Evolutionary conservation across 805 yeast species (phyloP).

Genomic region (Tetrapisispora taiwanensis): DNA sequence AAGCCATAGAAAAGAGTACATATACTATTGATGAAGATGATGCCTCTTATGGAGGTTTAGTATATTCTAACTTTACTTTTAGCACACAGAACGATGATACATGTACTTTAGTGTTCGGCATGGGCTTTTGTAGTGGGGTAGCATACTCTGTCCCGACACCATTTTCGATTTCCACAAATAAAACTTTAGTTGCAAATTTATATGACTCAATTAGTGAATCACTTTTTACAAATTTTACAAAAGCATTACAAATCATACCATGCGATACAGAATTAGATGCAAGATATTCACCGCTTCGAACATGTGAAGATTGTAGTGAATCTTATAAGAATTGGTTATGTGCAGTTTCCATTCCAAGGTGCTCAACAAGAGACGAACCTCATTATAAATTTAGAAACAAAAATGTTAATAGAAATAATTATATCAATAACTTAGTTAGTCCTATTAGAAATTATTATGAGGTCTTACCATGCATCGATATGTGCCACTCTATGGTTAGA

Average conservation of each 20-base stretch:
- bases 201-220: slow-evolving; percentile 58
- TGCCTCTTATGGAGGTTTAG: slow-evolving; percentile 47
- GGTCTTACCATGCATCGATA: slow-evolving; percentile 74
- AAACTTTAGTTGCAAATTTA: slow-evolving; percentile 30
- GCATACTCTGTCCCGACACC: slow-evolving; percentile 79
- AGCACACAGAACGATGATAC: slow-evolving; percentile 43
- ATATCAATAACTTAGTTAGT: slow-evolving; percentile 43
- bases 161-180: slow-evolving; percentile 26
- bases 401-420: slow-evolving; percentile 48
- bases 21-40: slow-evolving; percentile 26
- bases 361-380: slow-evolving; percentile 43
- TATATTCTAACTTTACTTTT: slow-evolving; percentile 48
- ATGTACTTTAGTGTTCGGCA: slow-evolving; percentile 64
- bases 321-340: slow-evolving; percentile 86
- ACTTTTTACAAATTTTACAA: slow-evolving; percentile 55
- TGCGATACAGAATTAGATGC: slow-evolving; percentile 63
- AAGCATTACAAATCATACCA: slow-evolving; percentile 63
- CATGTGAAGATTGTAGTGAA: slow-evolving; percentile 61
- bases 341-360: slow-evolving; percentile 77
- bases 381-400: slow-evolving; percentile 39
- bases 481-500: slow-evolving; percentile 67
- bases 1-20: slow-evolving; percentile 28
- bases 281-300: slow-evolving; percentile 59
- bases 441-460: slow-evolving; percentile 60
- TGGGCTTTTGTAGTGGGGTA: slow-evolving; percentile 69